A percentile compares a stretch with the other conserved stretches of the same genome.
Evolutionary conservation across 108 stramenopile species (phyloP).

Genomic region (Nannochloropsis granulata): DNA sequence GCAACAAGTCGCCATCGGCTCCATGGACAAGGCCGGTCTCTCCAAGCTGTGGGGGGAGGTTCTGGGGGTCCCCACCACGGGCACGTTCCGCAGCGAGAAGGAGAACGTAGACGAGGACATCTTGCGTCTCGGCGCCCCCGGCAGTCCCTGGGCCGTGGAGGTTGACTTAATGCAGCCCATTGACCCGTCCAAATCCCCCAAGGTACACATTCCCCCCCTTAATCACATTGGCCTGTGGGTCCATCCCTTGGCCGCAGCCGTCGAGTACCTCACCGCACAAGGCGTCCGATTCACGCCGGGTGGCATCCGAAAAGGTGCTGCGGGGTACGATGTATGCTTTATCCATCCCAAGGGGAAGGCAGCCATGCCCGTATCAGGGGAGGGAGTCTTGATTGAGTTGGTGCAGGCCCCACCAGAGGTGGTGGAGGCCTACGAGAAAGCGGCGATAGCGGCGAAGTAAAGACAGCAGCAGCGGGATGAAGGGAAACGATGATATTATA

Average conservation of each 20-base stretch:
- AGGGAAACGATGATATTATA: no score
- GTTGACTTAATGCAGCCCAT: constrained; percentile 93
- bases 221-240: constrained; percentile 99
- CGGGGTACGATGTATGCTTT: constrained; percentile 83
- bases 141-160: constrained; percentile 59
- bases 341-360: constrained; percentile 94
- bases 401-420: constrained; percentile 90
- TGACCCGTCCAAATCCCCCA: constrained; percentile 43
- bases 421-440: neutral
- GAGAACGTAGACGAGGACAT: constrained; percentile 97
- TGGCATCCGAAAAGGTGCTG: constrained; percentile 81
- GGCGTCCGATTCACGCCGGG: constrained; percentile 70
- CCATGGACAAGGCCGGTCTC: constrained; percentile 47
- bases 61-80: constrained; percentile 57
- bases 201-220: constrained; percentile 76
- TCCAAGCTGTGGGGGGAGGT: constrained; percentile 59
- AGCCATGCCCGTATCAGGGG: constrained; percentile 61
- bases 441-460: neutral
- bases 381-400: constrained; percentile 85
- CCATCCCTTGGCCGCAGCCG: constrained; percentile 64
- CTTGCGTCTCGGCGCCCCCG: constrained; percentile 48
- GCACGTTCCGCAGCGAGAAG: constrained; percentile 37
- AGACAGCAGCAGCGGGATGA: no score
- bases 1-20: constrained; percentile 90
- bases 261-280: constrained; percentile 58